Conservation (phyloP, 2,329 filamentous ascomycete genomes). For the Cladosporium sp. region DNA sequence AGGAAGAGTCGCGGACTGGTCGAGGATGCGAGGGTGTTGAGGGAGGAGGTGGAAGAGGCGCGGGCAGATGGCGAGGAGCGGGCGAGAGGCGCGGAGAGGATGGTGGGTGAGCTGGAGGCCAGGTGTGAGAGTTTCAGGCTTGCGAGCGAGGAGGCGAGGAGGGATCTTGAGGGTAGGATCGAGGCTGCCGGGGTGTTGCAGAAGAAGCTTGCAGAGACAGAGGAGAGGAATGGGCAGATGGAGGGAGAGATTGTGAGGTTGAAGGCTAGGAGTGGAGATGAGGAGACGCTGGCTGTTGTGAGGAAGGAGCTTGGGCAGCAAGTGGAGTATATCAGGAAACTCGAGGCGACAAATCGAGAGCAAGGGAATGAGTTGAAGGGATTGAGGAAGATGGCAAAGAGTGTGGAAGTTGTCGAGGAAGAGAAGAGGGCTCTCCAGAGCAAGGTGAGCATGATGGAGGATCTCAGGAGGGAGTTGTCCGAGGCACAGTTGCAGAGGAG, state of each 20-base stretch:
- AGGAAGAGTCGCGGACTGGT: constrained; percentile 53
- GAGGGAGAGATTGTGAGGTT: constrained; percentile 80
- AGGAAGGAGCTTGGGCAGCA: constrained; percentile 87
- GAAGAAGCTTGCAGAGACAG: constrained; percentile 52
- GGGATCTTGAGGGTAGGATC: constrained; percentile 56
- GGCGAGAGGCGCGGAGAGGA: constrained; percentile 3
- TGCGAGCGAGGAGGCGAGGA: constrained; percentile 52
- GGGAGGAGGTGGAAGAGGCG: constrained; percentile 80
- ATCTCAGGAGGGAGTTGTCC: constrained; percentile 69
- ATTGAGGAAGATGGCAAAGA: constrained; percentile 74
- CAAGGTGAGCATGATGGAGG: constrained; percentile 69
- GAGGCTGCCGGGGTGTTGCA: constrained; percentile 58
- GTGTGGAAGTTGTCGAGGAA: constrained; percentile 91
- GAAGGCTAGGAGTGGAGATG: constrained; percentile 82
- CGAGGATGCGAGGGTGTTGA: constrained; percentile 67
- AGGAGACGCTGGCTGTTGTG: constrained; percentile 78
- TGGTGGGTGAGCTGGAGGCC: constrained; percentile 56
- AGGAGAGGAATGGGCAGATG: constrained; percentile 66
- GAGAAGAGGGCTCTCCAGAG: constrained; percentile 82
- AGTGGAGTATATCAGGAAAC: constrained; percentile 78
- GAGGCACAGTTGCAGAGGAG: constrained; percentile 80
- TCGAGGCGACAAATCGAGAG: constrained; percentile 77
- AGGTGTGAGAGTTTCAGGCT: constrained; percentile 43
- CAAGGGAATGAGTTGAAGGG: constrained; percentile 76
- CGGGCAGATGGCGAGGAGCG: constrained; percentile 54